These are phyloP conservation scores for Camellia granthamiana DNA, from an alignment of 148 eudicot genomes.

Conservation along the genomic window DNA sequence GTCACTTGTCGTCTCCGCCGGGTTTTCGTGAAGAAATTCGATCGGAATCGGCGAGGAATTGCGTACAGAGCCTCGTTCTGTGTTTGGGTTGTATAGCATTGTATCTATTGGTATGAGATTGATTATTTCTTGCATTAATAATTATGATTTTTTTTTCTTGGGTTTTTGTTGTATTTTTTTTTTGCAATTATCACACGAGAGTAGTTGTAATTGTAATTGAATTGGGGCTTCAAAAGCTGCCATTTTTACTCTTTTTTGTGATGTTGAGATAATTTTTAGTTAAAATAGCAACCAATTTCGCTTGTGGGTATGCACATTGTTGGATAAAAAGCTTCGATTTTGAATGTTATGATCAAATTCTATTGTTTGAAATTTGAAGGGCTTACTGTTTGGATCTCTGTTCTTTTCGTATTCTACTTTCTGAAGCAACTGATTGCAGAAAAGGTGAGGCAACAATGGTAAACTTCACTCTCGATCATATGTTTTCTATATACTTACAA, in stretches of 20 bases:
- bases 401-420: background rate
- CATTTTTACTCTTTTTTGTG: constrained; percentile 3
- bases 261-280: background rate
- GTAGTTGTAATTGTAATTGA: background rate
- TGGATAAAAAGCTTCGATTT: background rate
- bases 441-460: too few species aligned
- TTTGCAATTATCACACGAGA: constrained; percentile 17
- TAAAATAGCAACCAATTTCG: background rate
- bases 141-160: background rate
- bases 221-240: constrained; percentile 18
- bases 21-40: constrained; percentile 23
- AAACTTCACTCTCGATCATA: too few species aligned
- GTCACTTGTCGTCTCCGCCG: constrained; percentile 39
- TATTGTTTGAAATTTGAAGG: background rate
- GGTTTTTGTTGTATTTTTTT: background rate
- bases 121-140: background rate
- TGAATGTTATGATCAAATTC: background rate
- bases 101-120: constrained; percentile 26
- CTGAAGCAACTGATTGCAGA: background rate
- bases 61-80: constrained; percentile 1
- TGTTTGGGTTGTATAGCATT: constrained; percentile 23
- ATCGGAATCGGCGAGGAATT: constrained; percentile 14
- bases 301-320: background rate
- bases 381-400: too few species aligned
- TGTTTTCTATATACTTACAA: too few species aligned